phyloP scores from a whole-genome alignment of 2,329 filamentous ascomycete species.

The Ophiostoma populinum region DNA sequence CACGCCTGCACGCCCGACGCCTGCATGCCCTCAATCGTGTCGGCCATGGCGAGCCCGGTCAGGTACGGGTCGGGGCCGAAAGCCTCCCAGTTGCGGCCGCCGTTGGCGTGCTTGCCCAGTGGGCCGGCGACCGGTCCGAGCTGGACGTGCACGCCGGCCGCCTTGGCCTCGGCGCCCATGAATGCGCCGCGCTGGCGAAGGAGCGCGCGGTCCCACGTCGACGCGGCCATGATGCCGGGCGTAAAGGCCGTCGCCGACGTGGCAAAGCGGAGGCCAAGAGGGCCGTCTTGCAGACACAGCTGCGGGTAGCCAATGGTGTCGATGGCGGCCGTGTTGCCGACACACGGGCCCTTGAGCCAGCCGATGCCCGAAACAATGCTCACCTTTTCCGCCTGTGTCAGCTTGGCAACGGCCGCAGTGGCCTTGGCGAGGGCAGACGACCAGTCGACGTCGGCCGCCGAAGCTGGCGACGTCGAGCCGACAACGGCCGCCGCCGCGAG shows the following conservation, averaged over 20 bases:
- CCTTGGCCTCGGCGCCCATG: constrained; percentile 51
- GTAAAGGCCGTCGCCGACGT: constrained; percentile 61
- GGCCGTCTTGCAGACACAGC: constrained; percentile 67
- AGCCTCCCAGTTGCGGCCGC: constrained; percentile 69
- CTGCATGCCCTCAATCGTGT: constrained; percentile 44
- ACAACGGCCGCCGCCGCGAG: constrained; percentile 11
- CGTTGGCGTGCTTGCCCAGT: constrained; percentile 53
- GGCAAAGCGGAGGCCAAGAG: constrained; percentile 56
- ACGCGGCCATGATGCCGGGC: constrained; percentile 59
- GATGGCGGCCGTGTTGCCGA: constrained; percentile 42
- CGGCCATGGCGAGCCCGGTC: constrained; percentile 40
- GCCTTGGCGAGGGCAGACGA: constrained; percentile 53
- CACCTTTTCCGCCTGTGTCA: constrained; percentile 62
- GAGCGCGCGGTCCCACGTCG: constrained; percentile 62
- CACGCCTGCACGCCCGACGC: constrained; percentile 30
- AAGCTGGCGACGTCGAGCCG: no score
- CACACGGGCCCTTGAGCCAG: constrained; percentile 52
- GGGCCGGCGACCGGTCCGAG: constrained; percentile 50
- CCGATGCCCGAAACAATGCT: constrained; percentile 63
- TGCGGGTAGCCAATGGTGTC: constrained; percentile 46
- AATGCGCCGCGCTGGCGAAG: constrained; percentile 54
- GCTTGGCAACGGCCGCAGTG: constrained; percentile 44
- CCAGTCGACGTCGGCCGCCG: constrained; percentile 30
- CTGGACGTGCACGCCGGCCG: constrained; percentile 18
- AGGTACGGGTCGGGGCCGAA: constrained; percentile 69